Conservation (phyloP, 352 stramenopile species). For the Bremia lactucae region DNA sequence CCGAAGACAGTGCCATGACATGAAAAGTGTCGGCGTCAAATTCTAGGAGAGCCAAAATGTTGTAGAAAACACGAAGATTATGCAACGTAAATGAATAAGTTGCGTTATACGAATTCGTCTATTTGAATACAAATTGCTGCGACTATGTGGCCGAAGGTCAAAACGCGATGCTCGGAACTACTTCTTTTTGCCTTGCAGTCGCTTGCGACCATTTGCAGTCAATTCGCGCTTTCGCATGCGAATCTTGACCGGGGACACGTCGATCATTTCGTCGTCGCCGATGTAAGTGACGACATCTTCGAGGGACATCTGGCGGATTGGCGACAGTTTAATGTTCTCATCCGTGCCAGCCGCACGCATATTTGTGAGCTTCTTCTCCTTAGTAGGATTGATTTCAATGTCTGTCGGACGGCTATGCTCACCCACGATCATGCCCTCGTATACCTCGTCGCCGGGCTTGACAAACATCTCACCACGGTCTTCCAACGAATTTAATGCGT, state of each 20-base stretch:
- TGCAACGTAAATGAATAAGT: conserved; percentile 4
- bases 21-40: conserved; percentile 1
- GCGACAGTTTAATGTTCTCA: conserved; percentile 91
- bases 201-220: conserved; percentile 50
- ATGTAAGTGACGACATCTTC: conserved; percentile 98
- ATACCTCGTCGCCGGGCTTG: conserved; percentile 90
- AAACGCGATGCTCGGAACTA: conserved; percentile 13
- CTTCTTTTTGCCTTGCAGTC: conserved; percentile 41
- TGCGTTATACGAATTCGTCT: conserved; percentile 6
- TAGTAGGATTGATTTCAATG: conserved; percentile 97
- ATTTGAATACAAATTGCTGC: conserved; percentile 24
- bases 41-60: conserved; percentile 1
- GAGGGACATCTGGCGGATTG: conserved; percentile 88
- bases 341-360: conserved; percentile 92
- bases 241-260: conserved; percentile 93
- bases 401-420: conserved; percentile 93
- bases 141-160: not conserved
- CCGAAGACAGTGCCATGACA: conserved; percentile 33
- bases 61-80: no score
- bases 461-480: conserved; percentile 94
- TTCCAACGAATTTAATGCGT: conserved; percentile 89
- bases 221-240: conserved; percentile 83
- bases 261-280: conserved; percentile 96
- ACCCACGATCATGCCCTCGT: conserved; percentile 96
- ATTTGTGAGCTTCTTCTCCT: conserved; percentile 95